phyloP scores from a whole-genome alignment of 768 basidiomycete species.

The Leucosporidium yakuticum region DNA sequence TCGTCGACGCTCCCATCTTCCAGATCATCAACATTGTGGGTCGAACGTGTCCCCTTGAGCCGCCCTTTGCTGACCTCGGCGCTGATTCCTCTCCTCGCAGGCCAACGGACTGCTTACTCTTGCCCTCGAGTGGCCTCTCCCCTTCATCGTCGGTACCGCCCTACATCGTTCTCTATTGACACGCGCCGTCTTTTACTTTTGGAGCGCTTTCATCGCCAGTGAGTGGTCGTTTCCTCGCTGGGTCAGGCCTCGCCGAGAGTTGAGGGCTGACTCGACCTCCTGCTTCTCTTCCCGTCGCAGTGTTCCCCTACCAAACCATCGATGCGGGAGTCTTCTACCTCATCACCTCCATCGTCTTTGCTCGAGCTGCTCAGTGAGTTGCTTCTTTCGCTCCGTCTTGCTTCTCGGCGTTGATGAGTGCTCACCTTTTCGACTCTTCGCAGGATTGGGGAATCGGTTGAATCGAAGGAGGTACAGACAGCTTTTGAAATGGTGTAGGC shows the following conservation, averaged over 20 bases:
- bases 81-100: conserved; percentile 1
- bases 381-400: too few species aligned
- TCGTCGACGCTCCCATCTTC: conserved; percentile 70
- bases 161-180: conserved; percentile 45
- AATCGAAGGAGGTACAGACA: too few species aligned
- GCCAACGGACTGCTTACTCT: conserved; percentile 57
- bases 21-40: conserved; percentile 58
- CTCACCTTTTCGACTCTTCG: too few species aligned
- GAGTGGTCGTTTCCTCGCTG: conserved; percentile 50
- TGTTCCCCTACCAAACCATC: conserved; percentile 57
- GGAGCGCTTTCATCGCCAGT: conserved; percentile 55
- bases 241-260: conserved; percentile 57
- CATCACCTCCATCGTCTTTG: conserved; percentile 63
- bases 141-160: conserved; percentile 39
- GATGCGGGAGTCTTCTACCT: conserved; percentile 76
- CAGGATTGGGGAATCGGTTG: too few species aligned
- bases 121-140: conserved; percentile 66
- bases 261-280: conserved; percentile 71
- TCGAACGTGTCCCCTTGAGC: neutral
- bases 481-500: too few species aligned
- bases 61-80: too few species aligned
- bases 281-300: conserved; percentile 6
- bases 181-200: conserved; percentile 58
- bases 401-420: too few species aligned
- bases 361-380: conserved; percentile 48